Evolutionary conservation across 768 basidiomycete genomes (phyloP), one percentile per base, ranked within the genome.

Genomic region (Holtermanniella nyarrowii): DNA sequence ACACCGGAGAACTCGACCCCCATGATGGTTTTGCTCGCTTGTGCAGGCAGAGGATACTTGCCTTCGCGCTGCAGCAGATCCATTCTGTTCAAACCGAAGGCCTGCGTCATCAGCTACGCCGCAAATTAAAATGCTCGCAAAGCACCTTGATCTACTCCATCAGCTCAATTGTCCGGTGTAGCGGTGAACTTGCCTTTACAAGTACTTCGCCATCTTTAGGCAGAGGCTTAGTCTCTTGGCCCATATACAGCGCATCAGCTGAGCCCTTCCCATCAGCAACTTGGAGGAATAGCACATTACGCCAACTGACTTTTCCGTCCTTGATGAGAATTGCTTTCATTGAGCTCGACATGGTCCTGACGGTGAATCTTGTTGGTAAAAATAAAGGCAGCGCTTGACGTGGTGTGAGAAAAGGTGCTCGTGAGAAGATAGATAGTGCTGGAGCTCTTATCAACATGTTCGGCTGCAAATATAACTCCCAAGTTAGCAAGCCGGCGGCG

Each of bases 41-140:
- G 84, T n/a, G 82, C 76, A 25, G 88, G 88, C n/a, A 77, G 72
- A 16, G 85, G 83, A 66, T 89, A 89, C 49, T 63, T 60, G 23
- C 73, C 73, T 51, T 71, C 70, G 21, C 71, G 50, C 50, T 72
- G 88, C 4, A 58, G 47, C 49, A 88, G 76, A 63, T 91, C 88
- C 87, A 87, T 83, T 25, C 89, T 78, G 71, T 91, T 91, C 53
- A 91, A 72, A n/a, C 87, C 86, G 67, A 91, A 90, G 1, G 83
- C 83, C 68, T 80, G 80, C 63, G 31, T 24, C 25, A 31, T 18
- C n/a, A n/a, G 24, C 22, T 51, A 12, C 42, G 13, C 42, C 21
- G 12, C 20, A 31, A 37, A 45, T 5, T 45, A 20, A 11, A 40
- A 26, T 21, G 24, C 23, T 11, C 11, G 11, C 26, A 22, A 3